Evolutionary conservation across 208 protist species (phyloP).

Genomic region (Trypanosoma brucei): DNA sequence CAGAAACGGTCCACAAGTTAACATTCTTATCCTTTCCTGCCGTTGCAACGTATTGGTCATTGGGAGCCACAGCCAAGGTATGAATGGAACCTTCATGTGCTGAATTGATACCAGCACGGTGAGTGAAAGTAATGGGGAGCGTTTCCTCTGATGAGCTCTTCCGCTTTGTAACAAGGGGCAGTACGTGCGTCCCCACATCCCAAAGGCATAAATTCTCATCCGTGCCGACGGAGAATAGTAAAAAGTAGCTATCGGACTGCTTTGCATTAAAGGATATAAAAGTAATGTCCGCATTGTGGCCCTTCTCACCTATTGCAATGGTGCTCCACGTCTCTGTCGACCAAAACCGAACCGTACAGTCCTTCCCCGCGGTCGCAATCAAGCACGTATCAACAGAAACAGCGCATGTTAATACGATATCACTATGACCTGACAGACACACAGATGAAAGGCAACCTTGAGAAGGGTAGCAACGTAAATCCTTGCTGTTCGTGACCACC

Average conservation of each 20-base stretch:
- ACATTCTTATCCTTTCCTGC: constrained; percentile 87
- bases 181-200: constrained; percentile 53
- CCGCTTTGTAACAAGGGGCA: constrained; percentile 17
- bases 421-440: constrained; percentile 70
- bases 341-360: constrained; percentile 84
- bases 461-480: constrained; percentile 66
- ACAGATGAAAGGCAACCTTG: constrained; percentile 52
- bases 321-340: constrained; percentile 58
- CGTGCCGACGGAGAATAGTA: constrained; percentile 71
- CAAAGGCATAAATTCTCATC: constrained; percentile 86
- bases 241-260: constrained; percentile 50
- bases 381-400: constrained; percentile 55
- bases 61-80: constrained; percentile 71
- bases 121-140: constrained; percentile 25
- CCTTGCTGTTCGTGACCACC: constrained; percentile 85
- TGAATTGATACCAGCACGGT: constrained; percentile 63
- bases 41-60: constrained; percentile 88
- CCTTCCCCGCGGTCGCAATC: constrained; percentile 84
- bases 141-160: neutral
- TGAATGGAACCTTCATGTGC: constrained; percentile 82
- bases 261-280: constrained; percentile 67
- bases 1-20: constrained; percentile 73
- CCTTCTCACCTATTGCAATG: constrained; percentile 54
- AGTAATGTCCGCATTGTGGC: constrained; percentile 82
- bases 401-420: constrained; percentile 80